Conservation (phyloP, 2,329 filamentous ascomycete species). For the Colletotrichum destructivum region DNA sequence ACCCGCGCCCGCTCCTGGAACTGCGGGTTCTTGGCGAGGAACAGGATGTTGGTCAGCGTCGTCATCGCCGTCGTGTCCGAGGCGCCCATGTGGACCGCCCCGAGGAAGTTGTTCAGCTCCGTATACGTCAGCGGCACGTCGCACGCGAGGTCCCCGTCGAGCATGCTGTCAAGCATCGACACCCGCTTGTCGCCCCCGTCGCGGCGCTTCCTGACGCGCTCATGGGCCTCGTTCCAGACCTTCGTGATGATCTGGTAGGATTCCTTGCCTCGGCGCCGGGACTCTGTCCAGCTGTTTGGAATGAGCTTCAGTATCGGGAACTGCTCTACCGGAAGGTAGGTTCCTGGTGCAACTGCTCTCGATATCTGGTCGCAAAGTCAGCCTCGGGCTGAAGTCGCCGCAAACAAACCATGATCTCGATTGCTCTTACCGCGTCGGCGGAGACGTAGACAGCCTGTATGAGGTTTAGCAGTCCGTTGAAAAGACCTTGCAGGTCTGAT, state of each 20-base stretch:
- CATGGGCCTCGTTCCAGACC: constrained; percentile 56
- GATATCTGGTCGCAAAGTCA: constrained; percentile 41
- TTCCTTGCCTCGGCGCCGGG: constrained; percentile 52
- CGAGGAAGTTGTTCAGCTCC: constrained; percentile 55
- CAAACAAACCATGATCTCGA: too few species aligned
- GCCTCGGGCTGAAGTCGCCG: background rate
- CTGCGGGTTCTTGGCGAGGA: constrained; percentile 58
- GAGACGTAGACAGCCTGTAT: constrained; percentile 14
- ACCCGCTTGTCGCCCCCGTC: constrained; percentile 44
- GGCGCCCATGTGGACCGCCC: constrained; percentile 53
- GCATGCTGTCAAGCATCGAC: constrained; percentile 57
- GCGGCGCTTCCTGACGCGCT: constrained; percentile 53
- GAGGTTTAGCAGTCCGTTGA: background rate
- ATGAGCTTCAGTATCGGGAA: constrained; percentile 60
- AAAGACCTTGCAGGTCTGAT: fast-evolving
- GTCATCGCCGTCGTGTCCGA: constrained; percentile 54
- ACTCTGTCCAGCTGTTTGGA: constrained; percentile 60
- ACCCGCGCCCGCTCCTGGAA: constrained; percentile 57
- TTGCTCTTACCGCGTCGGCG: constrained; percentile 11
- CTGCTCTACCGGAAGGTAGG: constrained; percentile 64
- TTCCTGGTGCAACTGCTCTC: constrained; percentile 61
- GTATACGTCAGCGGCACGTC: constrained; percentile 44
- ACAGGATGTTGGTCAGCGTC: constrained; percentile 55
- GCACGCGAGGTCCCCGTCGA: constrained; percentile 55
- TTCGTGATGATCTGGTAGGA: constrained; percentile 58